Evolutionary conservation across 2,329 filamentous ascomycete genomes (phyloP).

Genomic region (Westerdykella sp.): DNA sequence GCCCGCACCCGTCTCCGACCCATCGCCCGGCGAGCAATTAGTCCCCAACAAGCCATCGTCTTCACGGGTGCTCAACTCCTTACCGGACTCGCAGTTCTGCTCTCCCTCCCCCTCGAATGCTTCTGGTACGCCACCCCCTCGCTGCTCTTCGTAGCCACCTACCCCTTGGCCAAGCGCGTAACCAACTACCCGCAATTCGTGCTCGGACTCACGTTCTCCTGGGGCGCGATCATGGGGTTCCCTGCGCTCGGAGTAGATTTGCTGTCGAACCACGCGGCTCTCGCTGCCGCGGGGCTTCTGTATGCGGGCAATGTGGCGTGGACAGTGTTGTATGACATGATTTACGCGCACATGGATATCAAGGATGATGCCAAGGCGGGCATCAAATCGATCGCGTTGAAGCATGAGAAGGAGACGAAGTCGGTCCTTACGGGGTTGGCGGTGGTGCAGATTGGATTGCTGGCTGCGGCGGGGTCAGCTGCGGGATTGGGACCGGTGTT

Average conservation of each 20-base stretch:
- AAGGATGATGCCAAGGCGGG: conserved; percentile 78
- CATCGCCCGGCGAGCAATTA: conserved; percentile 72
- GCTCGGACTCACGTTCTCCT: conserved; percentile 78
- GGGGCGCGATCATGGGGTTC: conserved; percentile 84
- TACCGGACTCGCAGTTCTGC: conserved; percentile 63
- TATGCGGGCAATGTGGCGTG: conserved; percentile 77
- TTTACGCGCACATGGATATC: conserved; percentile 89
- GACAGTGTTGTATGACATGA: conserved; percentile 88
- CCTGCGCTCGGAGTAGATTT: conserved; percentile 74
- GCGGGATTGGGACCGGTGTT: conserved; percentile 54
- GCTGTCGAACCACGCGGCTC: conserved; percentile 55
- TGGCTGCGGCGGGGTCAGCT: conserved; percentile 63
- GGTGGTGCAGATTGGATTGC: conserved; percentile 59
- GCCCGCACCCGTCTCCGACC: conserved; percentile 69
- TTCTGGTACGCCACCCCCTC: conserved; percentile 74
- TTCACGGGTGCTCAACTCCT: conserved; percentile 72
- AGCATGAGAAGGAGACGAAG: conserved; percentile 73
- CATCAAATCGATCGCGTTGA: conserved; percentile 81
- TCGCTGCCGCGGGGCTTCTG: conserved; percentile 61
- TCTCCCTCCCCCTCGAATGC: conserved; percentile 69
- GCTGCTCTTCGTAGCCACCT: conserved; percentile 64
- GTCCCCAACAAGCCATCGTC: conserved; percentile 62
- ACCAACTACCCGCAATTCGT: conserved; percentile 84
- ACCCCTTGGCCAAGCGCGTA: conserved; percentile 78
- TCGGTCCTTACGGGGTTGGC: conserved; percentile 66